Percentiles rank a stretch among this genome's conserved stretches.
Conservation (phyloP, 208 protist genomes). For the Trypanosoma conorhini region DNA sequence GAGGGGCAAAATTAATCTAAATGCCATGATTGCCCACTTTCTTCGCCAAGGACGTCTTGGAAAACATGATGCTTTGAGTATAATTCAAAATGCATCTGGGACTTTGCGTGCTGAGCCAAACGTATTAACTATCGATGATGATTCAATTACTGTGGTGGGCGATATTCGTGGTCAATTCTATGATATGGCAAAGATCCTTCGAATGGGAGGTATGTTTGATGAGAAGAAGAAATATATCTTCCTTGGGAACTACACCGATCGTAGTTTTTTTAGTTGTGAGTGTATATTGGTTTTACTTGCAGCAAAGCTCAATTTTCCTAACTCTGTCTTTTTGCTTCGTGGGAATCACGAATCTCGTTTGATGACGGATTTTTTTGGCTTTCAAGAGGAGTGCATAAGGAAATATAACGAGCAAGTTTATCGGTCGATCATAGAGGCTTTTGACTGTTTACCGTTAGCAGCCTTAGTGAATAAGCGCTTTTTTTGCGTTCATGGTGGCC, state of each 20-base stretch:
- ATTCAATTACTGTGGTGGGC: constrained; percentile 87
- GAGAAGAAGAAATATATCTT: constrained; percentile 97
- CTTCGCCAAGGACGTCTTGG: constrained; percentile 49
- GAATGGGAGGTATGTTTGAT: constrained; percentile 53
- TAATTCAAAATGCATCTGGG: constrained; percentile 54
- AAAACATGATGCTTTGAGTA: constrained; percentile 49
- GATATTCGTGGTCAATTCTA: constrained; percentile 95
- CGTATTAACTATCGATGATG: constrained; percentile 41
- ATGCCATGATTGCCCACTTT: constrained; percentile 66
- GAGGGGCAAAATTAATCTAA: constrained; percentile 38
- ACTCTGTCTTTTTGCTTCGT: constrained; percentile 91
- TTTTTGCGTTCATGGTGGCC: constrained; percentile 98
- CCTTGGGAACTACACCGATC: constrained; percentile 98
- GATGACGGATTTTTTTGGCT: constrained; percentile 90
- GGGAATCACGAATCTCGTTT: constrained; percentile 92
- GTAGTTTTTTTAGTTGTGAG: constrained; percentile 97
- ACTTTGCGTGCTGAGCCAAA: constrained; percentile 66
- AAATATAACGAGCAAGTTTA: constrained; percentile 90
- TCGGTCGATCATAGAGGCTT: constrained; percentile 56
- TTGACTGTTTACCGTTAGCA: constrained; percentile 98
- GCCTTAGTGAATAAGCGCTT: constrained; percentile 98
- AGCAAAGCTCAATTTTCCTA: constrained; percentile 93
- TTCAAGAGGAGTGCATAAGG: constrained; percentile 92
- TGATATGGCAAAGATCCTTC: constrained; percentile 87
- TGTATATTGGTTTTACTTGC: constrained; percentile 96